A percentile compares a stretch with the other conserved stretches of the same genome.
Conservation (phyloP, 805 yeast species). For the Cyberlindnera amylophila region DNA sequence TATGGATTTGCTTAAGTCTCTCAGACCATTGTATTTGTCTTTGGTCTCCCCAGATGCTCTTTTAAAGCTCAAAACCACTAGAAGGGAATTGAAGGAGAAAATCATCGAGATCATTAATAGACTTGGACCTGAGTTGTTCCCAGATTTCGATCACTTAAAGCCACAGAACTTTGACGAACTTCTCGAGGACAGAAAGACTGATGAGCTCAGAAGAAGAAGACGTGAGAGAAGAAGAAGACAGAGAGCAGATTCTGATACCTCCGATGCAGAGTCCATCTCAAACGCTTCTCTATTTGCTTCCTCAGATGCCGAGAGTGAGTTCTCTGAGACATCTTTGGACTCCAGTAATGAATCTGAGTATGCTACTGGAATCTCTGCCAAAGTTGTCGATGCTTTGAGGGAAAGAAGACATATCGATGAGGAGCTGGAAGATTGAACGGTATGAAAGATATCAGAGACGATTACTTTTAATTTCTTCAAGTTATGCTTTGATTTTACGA, state of each 20-base stretch:
- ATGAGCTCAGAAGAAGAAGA: constrained; percentile 31
- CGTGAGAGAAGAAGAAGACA: constrained; percentile 16
- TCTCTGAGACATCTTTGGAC: constrained; percentile 29
- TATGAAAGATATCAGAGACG: neutral
- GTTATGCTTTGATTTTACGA: too few species aligned
- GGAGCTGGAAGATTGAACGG: neutral
- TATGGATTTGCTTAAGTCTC: constrained; percentile 77
- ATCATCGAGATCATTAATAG: constrained; percentile 78
- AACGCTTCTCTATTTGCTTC: constrained; percentile 40
- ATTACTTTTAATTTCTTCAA: too few species aligned
- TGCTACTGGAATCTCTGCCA: constrained; percentile 24
- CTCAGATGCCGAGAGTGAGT: constrained; percentile 30
- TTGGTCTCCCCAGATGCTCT: constrained; percentile 56
- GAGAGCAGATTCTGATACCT: constrained; percentile 20
- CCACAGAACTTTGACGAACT: constrained; percentile 27
- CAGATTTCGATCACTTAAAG: constrained; percentile 64
- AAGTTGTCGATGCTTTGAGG: constrained; percentile 27
- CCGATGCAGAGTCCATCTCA: constrained; percentile 41
- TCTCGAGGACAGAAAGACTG: constrained; percentile 34
- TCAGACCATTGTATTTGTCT: constrained; percentile 74
- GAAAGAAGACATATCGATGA: constrained; percentile 23
- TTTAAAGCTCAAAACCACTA: constrained; percentile 52
- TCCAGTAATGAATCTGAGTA: constrained; percentile 9
- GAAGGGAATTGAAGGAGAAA: constrained; percentile 61
- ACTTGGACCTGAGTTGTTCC: constrained; percentile 80